Evolutionary conservation across 306 rosid genomes (phyloP).

Genomic region (Hippophae rhamnoides): DNA sequence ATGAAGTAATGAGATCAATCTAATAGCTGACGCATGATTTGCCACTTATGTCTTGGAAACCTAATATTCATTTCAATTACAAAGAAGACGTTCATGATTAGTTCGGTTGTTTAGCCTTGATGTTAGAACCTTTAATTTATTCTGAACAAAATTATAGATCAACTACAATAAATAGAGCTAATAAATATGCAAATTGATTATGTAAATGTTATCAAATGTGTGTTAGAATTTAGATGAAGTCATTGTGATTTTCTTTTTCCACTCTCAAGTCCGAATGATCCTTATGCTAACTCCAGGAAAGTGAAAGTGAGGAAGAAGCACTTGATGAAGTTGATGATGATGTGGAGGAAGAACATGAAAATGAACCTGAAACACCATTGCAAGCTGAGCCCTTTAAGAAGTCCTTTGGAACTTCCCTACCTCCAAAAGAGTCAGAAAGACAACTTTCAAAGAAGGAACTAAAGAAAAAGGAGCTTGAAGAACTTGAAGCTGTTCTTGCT

Average conservation of each 20-base stretch:
- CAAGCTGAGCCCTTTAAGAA: slow-evolving; percentile 34
- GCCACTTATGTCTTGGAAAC: too few relatives aligned
- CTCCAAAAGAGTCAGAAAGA: slow-evolving; percentile 58
- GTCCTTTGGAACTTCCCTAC: slow-evolving; percentile 28
- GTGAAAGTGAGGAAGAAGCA: slow-evolving; percentile 56
- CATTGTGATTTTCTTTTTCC: background rate
- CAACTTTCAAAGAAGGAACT: slow-evolving; percentile 76
- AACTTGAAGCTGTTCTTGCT: slow-evolving; percentile 75
- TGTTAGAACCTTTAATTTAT: too few relatives aligned
- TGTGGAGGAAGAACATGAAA: slow-evolving; percentile 45
- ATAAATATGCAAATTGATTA: too few relatives aligned
- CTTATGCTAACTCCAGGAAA: slow-evolving; percentile 30
- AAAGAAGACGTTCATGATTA: too few relatives aligned
- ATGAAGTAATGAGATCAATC: too few relatives aligned
- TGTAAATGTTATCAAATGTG: too few relatives aligned
- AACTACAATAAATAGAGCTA: too few relatives aligned
- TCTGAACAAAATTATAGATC: too few relatives aligned
- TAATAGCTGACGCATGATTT: too few relatives aligned
- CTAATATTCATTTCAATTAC: too few relatives aligned
- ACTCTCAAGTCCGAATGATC: background rate
- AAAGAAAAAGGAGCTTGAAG: slow-evolving; percentile 76
- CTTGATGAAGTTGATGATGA: slow-evolving; percentile 51
- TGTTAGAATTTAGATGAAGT: background rate
- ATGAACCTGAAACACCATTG: slow-evolving; percentile 28
- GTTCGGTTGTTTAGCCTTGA: too few relatives aligned